Evolutionary conservation across 2,329 filamentous ascomycete species (phyloP).

Genomic region (Gremmenia infestans): DNA sequence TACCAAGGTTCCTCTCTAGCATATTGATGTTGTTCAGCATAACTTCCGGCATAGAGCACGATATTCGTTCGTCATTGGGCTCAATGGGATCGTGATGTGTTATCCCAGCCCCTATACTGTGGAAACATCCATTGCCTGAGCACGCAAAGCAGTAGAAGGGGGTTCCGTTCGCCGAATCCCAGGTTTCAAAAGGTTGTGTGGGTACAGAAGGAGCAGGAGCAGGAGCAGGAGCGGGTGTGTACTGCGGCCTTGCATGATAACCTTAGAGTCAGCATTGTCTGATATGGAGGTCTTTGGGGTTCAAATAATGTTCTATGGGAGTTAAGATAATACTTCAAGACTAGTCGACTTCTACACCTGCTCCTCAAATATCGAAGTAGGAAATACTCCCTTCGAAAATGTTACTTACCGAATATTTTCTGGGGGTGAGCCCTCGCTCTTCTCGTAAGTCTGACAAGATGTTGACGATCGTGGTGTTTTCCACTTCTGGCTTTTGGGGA

Average conservation of each 20-base stretch:
- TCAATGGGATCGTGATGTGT: neutral
- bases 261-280: too few relatives aligned
- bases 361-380: too few relatives aligned
- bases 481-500: neutral
- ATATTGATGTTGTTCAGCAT: neutral
- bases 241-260: neutral
- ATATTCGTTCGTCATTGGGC: neutral
- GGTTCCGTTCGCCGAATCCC: neutral
- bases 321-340: too few relatives aligned
- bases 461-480: neutral
- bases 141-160: neutral
- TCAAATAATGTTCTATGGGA: too few relatives aligned
- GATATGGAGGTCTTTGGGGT: too few relatives aligned
- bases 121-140: neutral
- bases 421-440: neutral
- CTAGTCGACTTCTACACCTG: too few relatives aligned
- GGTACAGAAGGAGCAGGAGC: neutral
- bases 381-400: too few relatives aligned
- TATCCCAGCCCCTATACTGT: neutral
- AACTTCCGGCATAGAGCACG: neutral
- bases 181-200: neutral
- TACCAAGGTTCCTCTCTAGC: neutral
- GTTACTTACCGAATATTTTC: neutral
- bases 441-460: neutral
- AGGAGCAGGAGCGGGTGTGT: neutral